Conservation (phyloP, 805 yeast genomes). For the Wickerhamiella alocasiicola region DNA sequence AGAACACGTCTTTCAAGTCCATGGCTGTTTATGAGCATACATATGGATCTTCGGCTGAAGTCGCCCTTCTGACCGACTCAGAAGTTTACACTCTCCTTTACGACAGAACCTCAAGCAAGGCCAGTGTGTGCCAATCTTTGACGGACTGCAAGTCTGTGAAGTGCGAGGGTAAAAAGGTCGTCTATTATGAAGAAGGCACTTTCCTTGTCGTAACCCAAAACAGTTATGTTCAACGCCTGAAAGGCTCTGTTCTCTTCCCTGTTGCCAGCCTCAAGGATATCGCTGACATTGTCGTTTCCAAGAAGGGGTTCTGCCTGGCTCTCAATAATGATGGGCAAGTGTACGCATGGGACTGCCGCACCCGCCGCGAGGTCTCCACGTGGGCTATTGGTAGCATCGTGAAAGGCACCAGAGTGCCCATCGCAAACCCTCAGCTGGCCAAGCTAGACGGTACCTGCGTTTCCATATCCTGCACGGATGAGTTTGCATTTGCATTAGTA, state of each 20-base stretch:
- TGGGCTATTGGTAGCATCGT: conserved; percentile 7
- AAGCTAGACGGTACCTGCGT: conserved; percentile 5
- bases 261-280: conserved; percentile 6
- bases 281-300: conserved; percentile 6
- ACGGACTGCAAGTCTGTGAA: neutral
- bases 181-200: conserved; percentile 5
- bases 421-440: conserved; percentile 5
- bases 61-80: neutral
- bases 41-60: conserved; percentile 6
- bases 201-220: conserved; percentile 1
- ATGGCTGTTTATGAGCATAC: conserved; percentile 7
- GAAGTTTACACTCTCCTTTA: conserved; percentile 5
- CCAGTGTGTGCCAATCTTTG: conserved; percentile 1
- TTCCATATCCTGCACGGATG: conserved; percentile 4
- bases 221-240: neutral
- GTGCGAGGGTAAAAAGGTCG: neutral
- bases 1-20: neutral
- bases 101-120: conserved; percentile 5
- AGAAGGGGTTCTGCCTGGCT: conserved; percentile 9
- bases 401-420: conserved; percentile 9
- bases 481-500: conserved; percentile 9
- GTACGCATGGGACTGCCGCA: conserved; percentile 6
- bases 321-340: neutral
- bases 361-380: conserved; percentile 7
- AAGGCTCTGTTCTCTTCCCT: neutral